phyloP scores from a whole-genome alignment of 78 protist genomes.

The Monosiga brevicollis region DNA sequence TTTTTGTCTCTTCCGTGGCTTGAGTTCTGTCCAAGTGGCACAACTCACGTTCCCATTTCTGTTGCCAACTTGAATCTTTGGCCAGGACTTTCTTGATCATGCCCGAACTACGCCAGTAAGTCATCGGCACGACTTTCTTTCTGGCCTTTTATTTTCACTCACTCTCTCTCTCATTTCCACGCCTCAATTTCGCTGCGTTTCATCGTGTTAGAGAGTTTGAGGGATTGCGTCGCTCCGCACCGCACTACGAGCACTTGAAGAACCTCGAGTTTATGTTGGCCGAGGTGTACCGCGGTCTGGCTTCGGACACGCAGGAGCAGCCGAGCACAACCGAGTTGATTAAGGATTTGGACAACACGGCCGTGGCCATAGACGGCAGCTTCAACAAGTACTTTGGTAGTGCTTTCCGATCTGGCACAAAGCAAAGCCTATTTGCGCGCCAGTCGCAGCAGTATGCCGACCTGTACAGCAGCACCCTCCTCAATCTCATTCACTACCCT shows the following conservation, averaged over 20 bases:
- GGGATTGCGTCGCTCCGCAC: not conserved
- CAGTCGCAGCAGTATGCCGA: conserved; percentile 54
- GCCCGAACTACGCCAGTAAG: conserved; percentile 35
- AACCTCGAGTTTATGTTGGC: conserved; percentile 53
- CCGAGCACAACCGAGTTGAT: not conserved
- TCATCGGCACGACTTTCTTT: not conserved
- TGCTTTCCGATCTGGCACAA: conserved; percentile 39
- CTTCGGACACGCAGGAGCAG: conserved; percentile 22
- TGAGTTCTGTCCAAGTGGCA: too few species aligned
- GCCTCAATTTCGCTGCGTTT: not conserved
- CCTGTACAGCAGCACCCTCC: conserved; percentile 38
- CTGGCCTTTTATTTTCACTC: not conserved
- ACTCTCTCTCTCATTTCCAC: not conserved
- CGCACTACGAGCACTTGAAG: not conserved
- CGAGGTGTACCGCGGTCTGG: conserved; percentile 40
- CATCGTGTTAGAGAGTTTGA: conserved; percentile 28
- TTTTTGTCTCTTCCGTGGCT: not conserved
- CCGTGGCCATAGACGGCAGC: not conserved
- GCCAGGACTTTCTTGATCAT: conserved; percentile 39
- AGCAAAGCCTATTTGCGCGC: conserved; percentile 38
- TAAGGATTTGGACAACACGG: conserved; percentile 7
- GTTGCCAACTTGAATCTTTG: too few species aligned
- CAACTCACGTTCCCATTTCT: too few species aligned
- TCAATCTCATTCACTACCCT: conserved; percentile 49
- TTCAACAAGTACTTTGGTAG: conserved; percentile 45